phyloP scores from a whole-genome alignment of 2,329 filamentous ascomycete genomes.

The Botrytis sinoallii region DNA sequence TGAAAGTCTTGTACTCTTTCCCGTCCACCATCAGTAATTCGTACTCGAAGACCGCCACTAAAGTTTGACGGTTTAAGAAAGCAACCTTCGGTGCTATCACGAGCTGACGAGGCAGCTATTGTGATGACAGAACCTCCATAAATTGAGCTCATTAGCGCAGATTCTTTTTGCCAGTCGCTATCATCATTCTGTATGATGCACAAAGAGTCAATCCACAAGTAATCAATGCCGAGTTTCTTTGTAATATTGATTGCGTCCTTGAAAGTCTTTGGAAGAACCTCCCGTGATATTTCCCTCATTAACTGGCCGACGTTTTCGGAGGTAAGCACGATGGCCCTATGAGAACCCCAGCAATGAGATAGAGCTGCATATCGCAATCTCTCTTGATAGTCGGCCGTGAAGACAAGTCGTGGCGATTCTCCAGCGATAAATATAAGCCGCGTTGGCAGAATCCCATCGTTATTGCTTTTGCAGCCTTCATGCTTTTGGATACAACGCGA shows the following conservation, averaged over 20 bases:
- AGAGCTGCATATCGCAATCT: not conserved
- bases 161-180: slow-evolving; percentile 28
- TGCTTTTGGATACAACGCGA: not conserved
- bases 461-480: not conserved
- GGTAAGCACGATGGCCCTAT: slow-evolving; percentile 1
- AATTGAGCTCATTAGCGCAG: slow-evolving; percentile 22
- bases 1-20: not conserved
- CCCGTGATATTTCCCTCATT: not conserved
- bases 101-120: slow-evolving; percentile 25
- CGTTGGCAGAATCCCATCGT: rapidly evolving
- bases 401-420: not conserved
- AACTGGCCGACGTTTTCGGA: not conserved
- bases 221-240: slow-evolving; percentile 19
- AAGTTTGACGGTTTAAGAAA: not conserved
- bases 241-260: slow-evolving; percentile 24
- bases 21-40: not conserved
- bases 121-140: slow-evolving; percentile 23
- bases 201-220: not conserved
- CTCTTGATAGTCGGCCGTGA: not conserved
- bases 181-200: slow-evolving; percentile 17
- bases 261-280: slow-evolving; percentile 21
- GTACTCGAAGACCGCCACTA: not conserved
- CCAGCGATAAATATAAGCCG: not conserved
- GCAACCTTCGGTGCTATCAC: slow-evolving; percentile 2
- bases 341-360: slow-evolving; percentile 19